Evolutionary conservation across 2,329 filamentous ascomycete genomes (phyloP).

Genomic region (Sarocladiaceae sp.): DNA sequence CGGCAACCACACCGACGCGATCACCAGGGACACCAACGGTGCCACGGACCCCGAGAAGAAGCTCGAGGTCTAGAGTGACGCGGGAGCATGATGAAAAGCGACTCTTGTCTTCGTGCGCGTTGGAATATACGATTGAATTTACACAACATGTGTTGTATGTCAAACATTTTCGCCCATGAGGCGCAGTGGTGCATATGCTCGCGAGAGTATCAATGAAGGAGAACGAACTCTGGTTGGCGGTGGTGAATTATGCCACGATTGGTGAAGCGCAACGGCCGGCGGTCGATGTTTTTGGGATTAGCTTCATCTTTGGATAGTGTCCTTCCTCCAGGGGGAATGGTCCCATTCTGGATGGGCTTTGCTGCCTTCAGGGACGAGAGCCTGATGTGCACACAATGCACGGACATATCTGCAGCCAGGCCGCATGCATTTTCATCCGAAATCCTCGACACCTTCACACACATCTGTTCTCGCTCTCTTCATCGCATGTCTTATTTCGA

Average conservation of each 20-base stretch:
- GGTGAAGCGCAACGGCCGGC: no score
- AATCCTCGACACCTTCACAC: neutral
- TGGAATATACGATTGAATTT: neutral
- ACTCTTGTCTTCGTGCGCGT: no score
- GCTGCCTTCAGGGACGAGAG: neutral
- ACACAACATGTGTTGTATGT: neutral
- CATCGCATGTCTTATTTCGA: neutral
- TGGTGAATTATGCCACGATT: no score
- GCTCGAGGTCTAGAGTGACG: neutral
- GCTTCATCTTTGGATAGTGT: no score
- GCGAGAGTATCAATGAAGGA: neutral
- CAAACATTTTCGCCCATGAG: neutral
- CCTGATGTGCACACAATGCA: conserved; percentile 1
- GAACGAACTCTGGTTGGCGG: no score
- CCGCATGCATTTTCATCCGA: neutral
- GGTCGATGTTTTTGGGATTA: no score
- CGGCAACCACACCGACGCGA: conserved; percentile 1
- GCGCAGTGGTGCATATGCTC: neutral
- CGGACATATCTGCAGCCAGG: neutral
- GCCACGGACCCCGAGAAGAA: conserved; percentile 4
- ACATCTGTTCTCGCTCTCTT: no score
- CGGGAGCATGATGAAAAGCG: neutral
- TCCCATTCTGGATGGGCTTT: no score
- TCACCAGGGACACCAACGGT: neutral
- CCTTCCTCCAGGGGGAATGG: no score